Base-by-base conservation (phyloP, 1,139 yeast species). In the Pichia sp. region DNA sequence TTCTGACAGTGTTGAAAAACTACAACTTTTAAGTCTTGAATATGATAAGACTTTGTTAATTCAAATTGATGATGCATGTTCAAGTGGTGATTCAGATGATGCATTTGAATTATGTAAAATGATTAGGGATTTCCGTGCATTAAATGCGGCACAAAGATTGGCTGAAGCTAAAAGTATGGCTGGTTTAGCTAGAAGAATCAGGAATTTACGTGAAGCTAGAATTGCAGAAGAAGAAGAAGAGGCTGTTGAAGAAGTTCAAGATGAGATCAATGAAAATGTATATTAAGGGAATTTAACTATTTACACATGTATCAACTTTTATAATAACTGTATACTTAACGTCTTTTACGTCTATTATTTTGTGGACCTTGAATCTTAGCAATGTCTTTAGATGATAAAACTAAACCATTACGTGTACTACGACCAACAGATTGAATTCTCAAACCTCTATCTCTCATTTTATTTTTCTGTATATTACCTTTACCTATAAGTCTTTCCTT, bases 121-220 rank as follows among this genome's bases (percentile, higher is more conserved):
- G 56, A 69, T 91, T 53, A 76, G 78, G 52, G 81, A 79, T 48
- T 89, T 82, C 49, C 78, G 82, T 51, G 95, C 95, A 6, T 65
- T 89, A 48, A 74, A 73, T 44, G 96, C 96, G 0, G 96, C 96
- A 1, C 68, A 76, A 20, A 83, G 83, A 62, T 84, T 91, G 45
- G 86, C 95, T 1, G 84, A 84, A 53, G 74, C 95, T 51, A 77
- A 84, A 55, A 88, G 82, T 41, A 70, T 80, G 57, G 63, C 72
- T 30, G 67, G 71, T 8, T 65, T 91, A 52, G 88, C 87, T 1
- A 76, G 74, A 44, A 78, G 76, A 56, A 80, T 89, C 44, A 78
- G 75, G 45, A 75, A 76, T 50, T 62, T 83, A 37, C 69, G 88
- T 53, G 93, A 83, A 54, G 70, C 71, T 34, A 64, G 71, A 52